A percentile compares a stretch with the other conserved stretches of the same genome.
Evolutionary conservation across 768 basidiomycete genomes (phyloP).

Genomic region (Peribolospora baueri): DNA sequence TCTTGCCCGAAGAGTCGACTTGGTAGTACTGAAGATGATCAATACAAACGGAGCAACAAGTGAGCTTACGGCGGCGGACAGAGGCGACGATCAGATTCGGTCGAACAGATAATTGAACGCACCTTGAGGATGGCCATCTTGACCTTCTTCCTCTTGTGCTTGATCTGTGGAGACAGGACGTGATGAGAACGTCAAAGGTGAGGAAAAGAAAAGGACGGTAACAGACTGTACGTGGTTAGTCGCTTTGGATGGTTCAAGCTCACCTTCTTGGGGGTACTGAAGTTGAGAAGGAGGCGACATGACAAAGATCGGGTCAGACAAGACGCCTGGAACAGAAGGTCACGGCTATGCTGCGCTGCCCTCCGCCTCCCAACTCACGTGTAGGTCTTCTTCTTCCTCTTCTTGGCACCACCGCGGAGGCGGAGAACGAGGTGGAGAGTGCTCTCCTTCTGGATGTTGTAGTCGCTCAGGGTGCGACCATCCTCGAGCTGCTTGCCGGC

Average conservation of each 20-base stretch:
- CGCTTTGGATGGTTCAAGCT: slow-evolving; percentile 15
- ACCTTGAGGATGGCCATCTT: slow-evolving; percentile 94
- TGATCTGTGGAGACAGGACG: slow-evolving; percentile 47
- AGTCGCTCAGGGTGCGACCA: slow-evolving; percentile 81
- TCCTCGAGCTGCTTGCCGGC: slow-evolving; percentile 99
- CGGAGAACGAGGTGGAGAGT: slow-evolving; percentile 93
- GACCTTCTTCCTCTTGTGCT: slow-evolving; percentile 89
- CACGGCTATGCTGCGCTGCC: not conserved
- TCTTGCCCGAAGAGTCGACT: slow-evolving; percentile 97
- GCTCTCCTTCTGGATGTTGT: slow-evolving; percentile 98
- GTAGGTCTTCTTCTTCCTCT: slow-evolving; percentile 99
- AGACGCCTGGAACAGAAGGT: not conserved
- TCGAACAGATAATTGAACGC: no score
- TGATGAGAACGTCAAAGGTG: slow-evolving; percentile 19
- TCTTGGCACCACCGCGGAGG: slow-evolving; percentile 97
- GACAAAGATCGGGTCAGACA: not conserved
- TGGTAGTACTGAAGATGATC: slow-evolving; percentile 49
- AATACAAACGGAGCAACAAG: no score
- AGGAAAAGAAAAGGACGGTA: not conserved
- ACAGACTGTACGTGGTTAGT: no score
- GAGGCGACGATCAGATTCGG: no score
- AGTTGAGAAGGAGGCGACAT: not conserved
- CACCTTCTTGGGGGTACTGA: not conserved
- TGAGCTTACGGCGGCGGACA: no score
- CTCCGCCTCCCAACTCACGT: slow-evolving; percentile 30